Conservation (phyloP, 2,329 filamentous ascomycete species). For the Neofusicoccum sp. region DNA sequence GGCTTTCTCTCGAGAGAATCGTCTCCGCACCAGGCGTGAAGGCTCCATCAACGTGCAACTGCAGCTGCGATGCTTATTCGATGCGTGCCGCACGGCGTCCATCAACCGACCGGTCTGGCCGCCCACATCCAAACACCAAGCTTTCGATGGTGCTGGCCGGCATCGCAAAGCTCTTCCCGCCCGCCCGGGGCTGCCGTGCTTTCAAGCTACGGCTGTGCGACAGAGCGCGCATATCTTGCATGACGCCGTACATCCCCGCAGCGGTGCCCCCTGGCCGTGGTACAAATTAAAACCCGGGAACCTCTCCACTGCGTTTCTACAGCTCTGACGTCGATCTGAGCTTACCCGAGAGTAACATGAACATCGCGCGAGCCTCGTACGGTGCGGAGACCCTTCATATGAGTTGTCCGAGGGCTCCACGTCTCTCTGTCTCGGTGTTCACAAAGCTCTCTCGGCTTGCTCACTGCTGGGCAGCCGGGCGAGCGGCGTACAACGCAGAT, state of each 20-base stretch:
- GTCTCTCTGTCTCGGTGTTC: too few relatives aligned
- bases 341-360: background rate
- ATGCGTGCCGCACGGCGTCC: background rate
- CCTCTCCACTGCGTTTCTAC: background rate
- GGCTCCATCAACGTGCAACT: background rate
- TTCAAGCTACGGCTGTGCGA: background rate
- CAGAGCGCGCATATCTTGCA: conserved; percentile 8
- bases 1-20: background rate
- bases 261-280: background rate
- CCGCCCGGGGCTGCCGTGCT: background rate
- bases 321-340: background rate
- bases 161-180: background rate
- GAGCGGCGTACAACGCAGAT: background rate
- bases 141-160: background rate
- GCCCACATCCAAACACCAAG: background rate
- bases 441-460: background rate
- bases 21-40: background rate
- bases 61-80: background rate
- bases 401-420: background rate
- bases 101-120: conserved; percentile 1
- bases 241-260: background rate
- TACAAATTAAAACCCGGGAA: background rate
- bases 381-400: background rate
- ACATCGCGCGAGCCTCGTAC: background rate
- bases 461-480: background rate